Percentiles rank a stretch among this genome's conserved stretches.
Conservation (phyloP, 257 asterid species). For the Nicotiana undulata region DNA sequence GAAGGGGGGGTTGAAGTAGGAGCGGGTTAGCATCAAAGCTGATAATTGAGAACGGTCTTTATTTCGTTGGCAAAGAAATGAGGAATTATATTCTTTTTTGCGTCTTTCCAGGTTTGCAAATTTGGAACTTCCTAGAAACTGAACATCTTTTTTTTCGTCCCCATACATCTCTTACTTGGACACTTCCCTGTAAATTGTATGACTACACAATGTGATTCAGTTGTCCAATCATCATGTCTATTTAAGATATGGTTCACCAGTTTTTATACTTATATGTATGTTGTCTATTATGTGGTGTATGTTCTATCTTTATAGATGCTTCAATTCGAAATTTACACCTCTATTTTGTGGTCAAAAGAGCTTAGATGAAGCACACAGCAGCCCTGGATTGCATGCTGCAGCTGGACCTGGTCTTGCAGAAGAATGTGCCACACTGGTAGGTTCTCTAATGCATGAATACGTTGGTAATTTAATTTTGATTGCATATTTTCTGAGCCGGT, state of each 20-base stretch:
- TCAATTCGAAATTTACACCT: background rate
- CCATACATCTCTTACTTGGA: background rate
- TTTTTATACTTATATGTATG: background rate
- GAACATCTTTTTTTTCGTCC: no score
- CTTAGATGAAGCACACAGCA: slow-evolving; percentile 92
- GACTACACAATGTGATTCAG: no score
- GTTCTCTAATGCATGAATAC: background rate
- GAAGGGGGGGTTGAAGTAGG: background rate
- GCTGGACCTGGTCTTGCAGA: slow-evolving; percentile 97
- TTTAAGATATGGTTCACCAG: background rate
- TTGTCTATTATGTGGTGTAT: background rate
- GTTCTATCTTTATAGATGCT: background rate
- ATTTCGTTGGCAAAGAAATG: no score
- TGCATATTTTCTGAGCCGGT: background rate
- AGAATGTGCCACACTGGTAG: slow-evolving; percentile 49
- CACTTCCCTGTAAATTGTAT: no score
- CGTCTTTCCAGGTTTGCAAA: no score
- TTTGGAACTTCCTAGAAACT: no score
- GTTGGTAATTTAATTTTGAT: background rate
- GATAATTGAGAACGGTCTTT: no score
- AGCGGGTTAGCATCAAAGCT: background rate
- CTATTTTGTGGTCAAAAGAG: slow-evolving; percentile 42
- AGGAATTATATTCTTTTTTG: no score
- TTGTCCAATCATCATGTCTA: background rate
- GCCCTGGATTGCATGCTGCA: slow-evolving; percentile 94